Evolutionary conservation across 352 stramenopile species (phyloP).

Genomic region (Nothophytophthora sp.): DNA sequence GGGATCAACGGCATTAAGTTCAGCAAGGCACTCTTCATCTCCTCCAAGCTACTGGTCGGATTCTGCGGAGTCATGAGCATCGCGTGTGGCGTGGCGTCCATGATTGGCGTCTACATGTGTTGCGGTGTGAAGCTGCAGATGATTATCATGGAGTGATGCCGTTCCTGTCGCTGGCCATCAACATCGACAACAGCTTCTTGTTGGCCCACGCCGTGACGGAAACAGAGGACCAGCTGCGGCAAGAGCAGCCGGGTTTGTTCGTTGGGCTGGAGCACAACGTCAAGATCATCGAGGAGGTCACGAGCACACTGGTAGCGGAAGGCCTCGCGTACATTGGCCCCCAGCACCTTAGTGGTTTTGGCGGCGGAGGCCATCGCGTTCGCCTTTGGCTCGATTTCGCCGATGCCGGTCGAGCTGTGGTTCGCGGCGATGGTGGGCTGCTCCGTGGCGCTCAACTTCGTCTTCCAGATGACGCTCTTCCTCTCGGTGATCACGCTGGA

Average conservation of each 20-base stretch:
- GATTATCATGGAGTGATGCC: conserved; percentile 77
- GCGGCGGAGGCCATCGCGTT: conserved; percentile 55
- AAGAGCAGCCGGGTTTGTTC: conserved; percentile 41
- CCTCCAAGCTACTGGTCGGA: conserved; percentile 54
- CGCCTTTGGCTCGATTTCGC: conserved; percentile 55
- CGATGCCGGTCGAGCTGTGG: conserved; percentile 68
- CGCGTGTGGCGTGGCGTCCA: conserved; percentile 53
- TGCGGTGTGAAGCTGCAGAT: conserved; percentile 60
- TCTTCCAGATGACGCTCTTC: conserved; percentile 64
- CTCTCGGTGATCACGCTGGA: conserved; percentile 60
- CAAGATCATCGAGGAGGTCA: conserved; percentile 41
- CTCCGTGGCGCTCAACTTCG: conserved; percentile 62
- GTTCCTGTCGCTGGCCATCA: conserved; percentile 66
- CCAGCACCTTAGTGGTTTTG: conserved; percentile 68
- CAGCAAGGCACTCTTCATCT: conserved; percentile 45
- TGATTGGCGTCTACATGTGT: conserved; percentile 68
- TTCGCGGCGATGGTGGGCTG: conserved; percentile 63
- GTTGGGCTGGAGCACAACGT: conserved; percentile 39
- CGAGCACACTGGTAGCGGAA: conserved; percentile 36
- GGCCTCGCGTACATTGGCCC: conserved; percentile 52
- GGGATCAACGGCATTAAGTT: conserved; percentile 67
- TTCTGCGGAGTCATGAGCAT: conserved; percentile 65
- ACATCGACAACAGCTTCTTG: conserved; percentile 75
- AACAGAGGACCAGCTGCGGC: conserved; percentile 40
- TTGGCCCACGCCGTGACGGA: conserved; percentile 55